Evolutionary conservation across 805 yeast genomes (phyloP), one percentile per base, ranked within the genome.

Genomic region (Saccharomycopsis amapae): DNA sequence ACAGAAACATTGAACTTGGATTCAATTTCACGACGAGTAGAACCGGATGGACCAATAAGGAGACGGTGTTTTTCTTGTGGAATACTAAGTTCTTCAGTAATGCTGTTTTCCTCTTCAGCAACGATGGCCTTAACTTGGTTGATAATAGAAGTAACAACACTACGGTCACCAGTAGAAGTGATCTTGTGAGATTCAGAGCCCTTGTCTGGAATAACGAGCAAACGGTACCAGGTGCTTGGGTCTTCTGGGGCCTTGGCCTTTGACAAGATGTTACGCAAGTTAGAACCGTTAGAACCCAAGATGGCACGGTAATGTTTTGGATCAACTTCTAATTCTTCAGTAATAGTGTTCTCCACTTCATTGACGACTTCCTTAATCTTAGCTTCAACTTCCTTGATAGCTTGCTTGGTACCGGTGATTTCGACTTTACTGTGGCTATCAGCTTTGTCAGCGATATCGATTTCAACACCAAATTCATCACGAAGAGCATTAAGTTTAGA

Each of bases 41-140:
- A 58, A 37, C 97, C 97, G 48, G 79, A 78, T 32, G 87, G 79
- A 33, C 97, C 97, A 62, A 90, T 77, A 42, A 90, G 58, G 7
- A 78, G 71, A 56, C 86, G 76, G 56, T 85, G 90, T 59, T 81
- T 82, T 49, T 78, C 82, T 59, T 78, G 77, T 34, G 93, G 77
- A 56, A 90, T 69, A 13, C 70, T 78, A 47, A 73, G 55, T 32
- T 68, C 72, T 53, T 71, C 81, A 33, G 68, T 64, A 41, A 72
- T 66, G 40, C 79, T 65, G 44, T 76, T 77, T 61, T 86, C 87
- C 52, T 76, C 76, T 30, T 75, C 79, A 17, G 67, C 70, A 40
- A 88, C 81, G 42, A 89, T 67, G 42, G 70, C 69, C 45, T 78
- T 67, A 53, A 90, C 72, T 59, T 75, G 79, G 42, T 69, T 69